phyloP scores from a whole-genome alignment of 2,329 filamentous ascomycete species.

The Penicillium griseofulvum region DNA sequence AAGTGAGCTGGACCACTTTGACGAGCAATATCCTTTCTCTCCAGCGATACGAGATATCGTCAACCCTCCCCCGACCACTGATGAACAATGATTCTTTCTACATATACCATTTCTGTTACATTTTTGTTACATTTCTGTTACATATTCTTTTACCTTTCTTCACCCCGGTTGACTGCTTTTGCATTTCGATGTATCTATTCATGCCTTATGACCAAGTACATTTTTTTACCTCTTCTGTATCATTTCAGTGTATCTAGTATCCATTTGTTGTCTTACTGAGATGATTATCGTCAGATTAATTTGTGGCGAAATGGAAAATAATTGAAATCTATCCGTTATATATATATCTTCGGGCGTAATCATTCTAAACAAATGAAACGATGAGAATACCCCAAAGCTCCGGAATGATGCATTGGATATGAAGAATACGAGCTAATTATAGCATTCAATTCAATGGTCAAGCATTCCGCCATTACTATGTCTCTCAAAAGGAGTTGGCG shows the following conservation, averaged over 20 bases:
- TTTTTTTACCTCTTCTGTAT: neutral
- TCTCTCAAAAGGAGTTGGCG: neutral
- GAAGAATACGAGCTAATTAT: neutral
- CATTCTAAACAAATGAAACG: fast-evolving
- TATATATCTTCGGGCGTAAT: neutral
- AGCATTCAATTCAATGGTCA: neutral
- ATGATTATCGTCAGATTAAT: too few species aligned
- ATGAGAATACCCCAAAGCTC: fast-evolving
- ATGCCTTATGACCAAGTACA: neutral
- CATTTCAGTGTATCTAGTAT: neutral
- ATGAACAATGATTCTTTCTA: neutral
- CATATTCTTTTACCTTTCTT: neutral
- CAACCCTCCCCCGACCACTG: neutral
- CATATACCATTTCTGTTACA: neutral
- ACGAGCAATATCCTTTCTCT: slow-evolving; percentile 13
- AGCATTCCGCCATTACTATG: too few species aligned
- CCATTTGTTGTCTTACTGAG: too few species aligned
- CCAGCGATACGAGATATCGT: slow-evolving; percentile 7
- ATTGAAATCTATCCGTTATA: neutral
- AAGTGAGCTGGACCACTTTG: slow-evolving; percentile 19
- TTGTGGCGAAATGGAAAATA: too few species aligned
- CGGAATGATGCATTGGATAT: neutral
- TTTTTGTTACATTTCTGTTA: neutral
- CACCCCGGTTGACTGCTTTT: neutral
- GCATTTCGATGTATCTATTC: neutral